Percentiles rank a stretch among this genome's conserved stretches.
phyloP scores from a whole-genome alignment of 75 land plant species.

The Cunninghamia lanceolata region DNA sequence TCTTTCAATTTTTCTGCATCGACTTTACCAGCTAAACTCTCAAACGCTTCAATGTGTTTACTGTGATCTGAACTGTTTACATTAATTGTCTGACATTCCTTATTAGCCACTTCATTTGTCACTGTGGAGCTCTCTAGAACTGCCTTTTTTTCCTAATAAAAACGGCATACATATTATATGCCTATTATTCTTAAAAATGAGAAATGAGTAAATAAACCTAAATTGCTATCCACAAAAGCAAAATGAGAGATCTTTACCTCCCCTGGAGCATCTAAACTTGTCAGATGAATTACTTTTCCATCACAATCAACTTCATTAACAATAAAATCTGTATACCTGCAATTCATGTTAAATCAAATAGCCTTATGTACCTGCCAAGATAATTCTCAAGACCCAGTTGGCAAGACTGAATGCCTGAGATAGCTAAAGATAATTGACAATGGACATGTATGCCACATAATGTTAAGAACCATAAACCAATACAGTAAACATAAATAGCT shows the following conservation, averaged over 20 bases:
- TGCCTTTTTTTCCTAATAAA: neutral
- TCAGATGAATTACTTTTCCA: conserved; percentile 70
- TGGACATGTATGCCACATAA: neutral
- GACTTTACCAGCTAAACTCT: conserved; percentile 57
- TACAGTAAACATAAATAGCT: neutral
- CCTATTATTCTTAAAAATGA: neutral
- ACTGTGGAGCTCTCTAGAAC: neutral
- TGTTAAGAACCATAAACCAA: neutral
- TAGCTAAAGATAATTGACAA: neutral
- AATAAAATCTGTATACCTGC: conserved; percentile 91
- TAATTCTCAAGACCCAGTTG: neutral
- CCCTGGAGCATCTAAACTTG: conserved; percentile 58
- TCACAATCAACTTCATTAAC: conserved; percentile 84
- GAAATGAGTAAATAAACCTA: conserved; percentile 1
- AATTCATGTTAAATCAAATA: conserved; percentile 1
- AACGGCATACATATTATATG: neutral
- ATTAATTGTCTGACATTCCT: conserved; percentile 15
- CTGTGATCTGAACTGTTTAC: conserved; percentile 18
- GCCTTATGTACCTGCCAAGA: neutral
- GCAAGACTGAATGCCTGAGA: neutral
- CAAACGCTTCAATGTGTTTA: conserved; percentile 60
- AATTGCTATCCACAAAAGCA: neutral
- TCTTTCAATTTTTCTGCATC: conserved; percentile 59
- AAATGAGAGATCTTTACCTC: conserved; percentile 36
- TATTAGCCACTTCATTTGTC: conserved; percentile 18